Evolutionary conservation across 2,329 filamentous ascomycete species (phyloP).

Genomic region (Mycosphaerella sp.): DNA sequence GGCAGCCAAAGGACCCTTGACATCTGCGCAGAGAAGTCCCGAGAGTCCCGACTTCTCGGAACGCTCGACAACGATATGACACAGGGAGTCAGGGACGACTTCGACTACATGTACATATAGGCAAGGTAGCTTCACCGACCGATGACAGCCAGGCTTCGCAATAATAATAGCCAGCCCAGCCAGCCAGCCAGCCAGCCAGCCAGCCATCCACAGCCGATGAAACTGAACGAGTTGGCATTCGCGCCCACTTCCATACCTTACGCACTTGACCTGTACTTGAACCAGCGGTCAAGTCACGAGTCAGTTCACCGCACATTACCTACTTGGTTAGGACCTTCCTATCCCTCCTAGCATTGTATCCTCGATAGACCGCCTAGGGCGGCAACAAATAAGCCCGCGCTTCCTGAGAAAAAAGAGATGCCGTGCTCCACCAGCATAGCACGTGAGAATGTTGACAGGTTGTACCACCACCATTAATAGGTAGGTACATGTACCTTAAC

Average conservation of each 20-base stretch:
- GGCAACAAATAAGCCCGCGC: neutral
- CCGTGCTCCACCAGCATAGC: neutral
- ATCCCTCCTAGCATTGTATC: neutral
- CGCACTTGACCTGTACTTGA: too few species aligned
- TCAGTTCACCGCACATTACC: conserved; percentile 8
- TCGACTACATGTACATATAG: too few species aligned
- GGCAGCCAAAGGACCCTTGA: too few species aligned
- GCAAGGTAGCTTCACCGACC: too few species aligned
- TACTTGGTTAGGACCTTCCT: neutral
- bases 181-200: too few species aligned
- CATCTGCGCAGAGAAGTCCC: neutral
- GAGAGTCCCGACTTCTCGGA: neutral
- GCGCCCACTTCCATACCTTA: neutral
- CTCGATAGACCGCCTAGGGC: neutral
- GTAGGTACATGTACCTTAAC: too few species aligned
- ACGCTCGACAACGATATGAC: neutral
- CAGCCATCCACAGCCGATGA: neutral
- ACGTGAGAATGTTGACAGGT: too few species aligned
- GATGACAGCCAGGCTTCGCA: neutral
- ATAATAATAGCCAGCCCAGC: neutral
- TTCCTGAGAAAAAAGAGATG: neutral
- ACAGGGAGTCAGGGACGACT: too few species aligned
- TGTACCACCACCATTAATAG: too few species aligned
- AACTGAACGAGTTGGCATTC: neutral
- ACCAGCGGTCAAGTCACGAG: neutral